phyloP scores from a whole-genome alignment of 495 filamentous ascomycete genomes.

The Eremomyces bilateralis region DNA sequence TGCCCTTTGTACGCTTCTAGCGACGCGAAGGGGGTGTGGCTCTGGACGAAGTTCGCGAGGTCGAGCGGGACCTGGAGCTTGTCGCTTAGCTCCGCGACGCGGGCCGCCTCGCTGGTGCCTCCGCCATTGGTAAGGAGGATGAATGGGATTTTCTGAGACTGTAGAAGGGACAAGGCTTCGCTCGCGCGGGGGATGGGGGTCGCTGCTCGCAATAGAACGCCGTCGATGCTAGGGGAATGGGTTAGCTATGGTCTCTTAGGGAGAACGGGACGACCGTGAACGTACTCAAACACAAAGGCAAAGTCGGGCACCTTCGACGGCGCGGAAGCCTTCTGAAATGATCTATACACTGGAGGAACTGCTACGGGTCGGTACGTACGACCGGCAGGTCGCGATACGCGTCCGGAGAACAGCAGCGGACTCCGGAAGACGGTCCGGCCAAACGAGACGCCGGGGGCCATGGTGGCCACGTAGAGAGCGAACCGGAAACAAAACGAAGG shows the following conservation, averaged over 20 bases:
- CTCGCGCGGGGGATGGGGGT: conserved; percentile 61
- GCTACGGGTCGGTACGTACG: too few species aligned
- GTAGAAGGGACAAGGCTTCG: conserved; percentile 49
- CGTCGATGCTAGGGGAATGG: conserved; percentile 50
- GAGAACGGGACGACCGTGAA: not conserved
- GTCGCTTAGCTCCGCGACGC: conserved; percentile 45
- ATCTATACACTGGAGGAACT: too few species aligned
- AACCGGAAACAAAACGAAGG: too few species aligned
- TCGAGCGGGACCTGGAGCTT: conserved; percentile 38
- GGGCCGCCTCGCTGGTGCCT: conserved; percentile 50
- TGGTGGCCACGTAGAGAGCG: too few species aligned
- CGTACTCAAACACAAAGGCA: conserved; percentile 74
- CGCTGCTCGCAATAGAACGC: conserved; percentile 74
- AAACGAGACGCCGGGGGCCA: too few species aligned
- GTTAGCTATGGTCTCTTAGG: not conserved
- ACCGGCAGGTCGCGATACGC: too few species aligned
- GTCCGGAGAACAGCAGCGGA: too few species aligned
- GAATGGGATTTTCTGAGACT: conserved; percentile 51
- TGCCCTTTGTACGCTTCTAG: conserved; percentile 26
- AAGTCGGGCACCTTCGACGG: conserved; percentile 29
- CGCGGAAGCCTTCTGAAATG: too few species aligned
- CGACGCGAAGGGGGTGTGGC: conserved; percentile 58
- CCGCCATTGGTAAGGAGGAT: conserved; percentile 82
- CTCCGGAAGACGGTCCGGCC: too few species aligned
- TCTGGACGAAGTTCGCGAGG: conserved; percentile 51